Base-by-base conservation (phyloP, 1,284 basidiomycete genomes). In the Heterobasidion parviporum region DNA sequence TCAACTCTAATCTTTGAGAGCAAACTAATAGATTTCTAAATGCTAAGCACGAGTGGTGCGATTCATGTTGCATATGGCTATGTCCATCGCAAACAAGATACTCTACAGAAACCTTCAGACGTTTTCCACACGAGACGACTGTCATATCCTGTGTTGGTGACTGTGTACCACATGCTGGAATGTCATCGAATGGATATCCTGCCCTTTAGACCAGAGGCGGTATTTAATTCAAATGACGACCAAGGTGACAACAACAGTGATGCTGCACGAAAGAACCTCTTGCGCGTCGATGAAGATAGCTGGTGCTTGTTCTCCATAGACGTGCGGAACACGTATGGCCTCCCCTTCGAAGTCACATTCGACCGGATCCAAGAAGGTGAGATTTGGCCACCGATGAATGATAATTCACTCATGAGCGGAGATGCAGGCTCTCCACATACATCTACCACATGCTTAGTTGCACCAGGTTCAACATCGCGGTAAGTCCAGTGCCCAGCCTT, bases 141-240 rank as follows among this genome's bases (percentile, higher is more conserved):
- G 54, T 82, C 86, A 14, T 89, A 93, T 65, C 88, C 92, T 7
- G 78, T 98, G 57, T 78, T 90, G 62, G 87, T 97, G 57, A 95
- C 92, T 0, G 94, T 98, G 2, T 95, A 95, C 66, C 89, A 92
- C 59, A 94, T 94, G 73, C 79, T 98, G 44, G 91, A 94, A 65
- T 92, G 88, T 64, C 80, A 86, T 58, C 77, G 78, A 36, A 85
- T 97, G 80, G 87, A 91, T 61, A 75, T 96, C 56, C 72, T 90
- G 35, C 82, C 85, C 41, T 82, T 77, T 77, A 41, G 64, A 74
- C 14, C 49, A 52, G 44, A 36, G 16, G 50, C 61, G 18, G 63
- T 59, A 20, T 43, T 54, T 4, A 60, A 66, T 2, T 33, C 44
- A 12, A 47, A n/a, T 36, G 41, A 55, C 15, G 52, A 51, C 32